Evolutionary conservation across 192 early-diverging fungal species (phyloP), one percentile per base, ranked within the genome.

Genomic region (Backusella morwellensis): DNA sequence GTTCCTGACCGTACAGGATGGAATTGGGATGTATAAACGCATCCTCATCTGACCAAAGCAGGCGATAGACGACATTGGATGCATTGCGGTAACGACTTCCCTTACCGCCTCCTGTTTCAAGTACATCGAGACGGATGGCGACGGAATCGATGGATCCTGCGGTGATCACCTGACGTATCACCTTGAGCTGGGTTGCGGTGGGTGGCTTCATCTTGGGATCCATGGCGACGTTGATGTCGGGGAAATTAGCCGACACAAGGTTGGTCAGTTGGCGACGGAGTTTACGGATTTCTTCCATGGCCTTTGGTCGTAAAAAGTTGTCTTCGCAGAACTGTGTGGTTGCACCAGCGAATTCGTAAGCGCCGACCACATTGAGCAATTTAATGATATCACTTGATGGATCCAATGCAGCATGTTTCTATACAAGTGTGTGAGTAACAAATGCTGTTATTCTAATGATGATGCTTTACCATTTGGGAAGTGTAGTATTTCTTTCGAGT

Each of bases 61-160:
- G 88, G 68, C 87, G 82, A 76, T 95, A 95, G 1, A 83, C 80
- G 0, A 89, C 84, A 26, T 76, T 68, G 36, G 80, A 69, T 6
- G 82, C 75, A 26, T 81, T 77, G n/a, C 75, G 84, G 50, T 75
- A 85, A 8, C 72, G 50, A 6, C 19, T 21, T 0, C 84, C 82
- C 35, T 76, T 78, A 0, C 84, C 83, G n/a, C 82, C 85, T 73
- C 82, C 84, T 15, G 85, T 81, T 9, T 86, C 91, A 32, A 94
- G 89, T n/a, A 95, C 82, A 66, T 97, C 96, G 75, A 87, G 89
- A 2, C 95, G 91, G 66, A 92, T 83, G 1, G 98, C 98, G n/a
- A 99, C 89, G 8, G 93, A 93, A 77, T 99, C 98, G 68, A 95
- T 88, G 68, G 95, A 98, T 1, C 96, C 95, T 2, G 95, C 89